phyloP scores from a whole-genome alignment of 345 rosid genomes.

The Brassica cretica region DNA sequence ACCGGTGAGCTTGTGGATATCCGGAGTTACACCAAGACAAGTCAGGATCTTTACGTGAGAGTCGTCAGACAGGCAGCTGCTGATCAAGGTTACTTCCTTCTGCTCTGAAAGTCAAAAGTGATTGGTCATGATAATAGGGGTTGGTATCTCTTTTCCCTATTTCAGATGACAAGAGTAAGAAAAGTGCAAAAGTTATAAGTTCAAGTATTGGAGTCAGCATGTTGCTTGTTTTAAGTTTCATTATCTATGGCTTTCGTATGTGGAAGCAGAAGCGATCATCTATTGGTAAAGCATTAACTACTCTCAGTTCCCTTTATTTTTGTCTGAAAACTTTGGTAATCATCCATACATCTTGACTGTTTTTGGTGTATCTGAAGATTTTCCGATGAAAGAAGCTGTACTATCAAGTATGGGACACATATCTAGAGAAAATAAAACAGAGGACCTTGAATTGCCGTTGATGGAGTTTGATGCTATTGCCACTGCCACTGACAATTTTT shows the following conservation, averaged over 20 bases:
- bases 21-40: background rate
- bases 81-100: background rate
- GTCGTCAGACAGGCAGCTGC: background rate
- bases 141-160: conserved; percentile 3
- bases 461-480: conserved; percentile 31
- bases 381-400: conserved; percentile 53
- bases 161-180: conserved; percentile 46
- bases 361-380: conserved; percentile 39
- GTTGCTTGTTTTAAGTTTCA: conserved; percentile 18
- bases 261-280: conserved; percentile 40
- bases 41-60: background rate
- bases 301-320: background rate
- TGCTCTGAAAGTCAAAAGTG: background rate
- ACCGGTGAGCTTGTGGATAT: background rate
- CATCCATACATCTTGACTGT: background rate
- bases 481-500: conserved; percentile 19
- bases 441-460: conserved; percentile 1
- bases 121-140: background rate
- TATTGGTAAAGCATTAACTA: conserved; percentile 1
- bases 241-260: conserved; percentile 47
- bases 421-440: background rate
- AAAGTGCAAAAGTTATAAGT: conserved; percentile 42
- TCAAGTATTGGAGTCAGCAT: conserved; percentile 43
- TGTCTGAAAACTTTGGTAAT: background rate
- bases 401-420: conserved; percentile 58